Percentiles rank a stretch among this genome's conserved stretches.
These are phyloP conservation scores for Aurantiochytrium sp. DNA, from an alignment of 108 stramenopile genomes.

Conservation along the genomic window DNA sequence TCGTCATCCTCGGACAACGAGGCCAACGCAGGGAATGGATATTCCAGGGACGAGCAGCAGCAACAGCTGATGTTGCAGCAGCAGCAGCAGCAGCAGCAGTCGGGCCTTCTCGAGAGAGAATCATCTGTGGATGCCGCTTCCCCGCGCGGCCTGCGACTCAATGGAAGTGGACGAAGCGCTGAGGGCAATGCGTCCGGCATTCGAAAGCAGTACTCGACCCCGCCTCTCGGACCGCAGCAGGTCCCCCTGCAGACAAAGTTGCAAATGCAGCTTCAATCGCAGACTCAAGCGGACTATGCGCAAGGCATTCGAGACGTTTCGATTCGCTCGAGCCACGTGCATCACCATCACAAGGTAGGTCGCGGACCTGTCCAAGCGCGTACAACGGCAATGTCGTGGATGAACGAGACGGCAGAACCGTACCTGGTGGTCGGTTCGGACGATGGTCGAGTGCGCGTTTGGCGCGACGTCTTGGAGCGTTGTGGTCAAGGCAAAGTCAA, in stretches of 20 bases:
- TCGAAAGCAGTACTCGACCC: background rate
- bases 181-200: no score
- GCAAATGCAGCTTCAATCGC: conserved; percentile 28
- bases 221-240: background rate
- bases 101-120: no score
- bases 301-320: no score
- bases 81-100: no score
- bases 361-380: conserved; percentile 56
- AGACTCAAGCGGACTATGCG: background rate
- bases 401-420: conserved; percentile 66
- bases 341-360: background rate
- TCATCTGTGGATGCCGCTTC: no score
- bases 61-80: no score
- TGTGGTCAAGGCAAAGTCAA: conserved; percentile 43
- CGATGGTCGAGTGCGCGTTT: conserved; percentile 81
- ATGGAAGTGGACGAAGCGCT: no score
- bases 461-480: conserved; percentile 62
- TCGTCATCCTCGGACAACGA: background rate
- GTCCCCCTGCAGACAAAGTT: background rate
- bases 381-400: conserved; percentile 79
- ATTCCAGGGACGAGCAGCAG: no score
- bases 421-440: conserved; percentile 76
- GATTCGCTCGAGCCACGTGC: no score
- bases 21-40: no score
- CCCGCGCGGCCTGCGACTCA: no score